Conservation (phyloP, 2,329 filamentous ascomycete genomes). For the Colletotrichum caudatum region DNA sequence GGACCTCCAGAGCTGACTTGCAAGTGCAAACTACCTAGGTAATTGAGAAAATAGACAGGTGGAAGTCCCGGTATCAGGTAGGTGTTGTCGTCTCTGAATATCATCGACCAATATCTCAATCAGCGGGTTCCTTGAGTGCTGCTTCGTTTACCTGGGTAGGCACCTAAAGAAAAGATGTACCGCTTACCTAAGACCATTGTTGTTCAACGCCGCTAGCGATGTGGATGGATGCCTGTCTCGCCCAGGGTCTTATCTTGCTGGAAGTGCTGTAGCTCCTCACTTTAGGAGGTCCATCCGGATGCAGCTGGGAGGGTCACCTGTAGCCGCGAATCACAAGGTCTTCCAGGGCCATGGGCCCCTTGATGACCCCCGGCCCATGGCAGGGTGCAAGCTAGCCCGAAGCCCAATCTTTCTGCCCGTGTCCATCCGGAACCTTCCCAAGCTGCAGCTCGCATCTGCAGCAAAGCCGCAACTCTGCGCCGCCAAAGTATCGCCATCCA, state of each 20-base stretch:
- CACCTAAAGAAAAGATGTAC: too few species aligned
- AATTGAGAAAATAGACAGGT: background rate
- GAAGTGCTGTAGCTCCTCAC: slow-evolving; percentile 1
- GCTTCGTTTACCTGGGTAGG: too few species aligned
- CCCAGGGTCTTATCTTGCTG: slow-evolving; percentile 26
- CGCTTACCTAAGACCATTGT: slow-evolving; percentile 9
- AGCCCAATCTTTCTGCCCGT: slow-evolving; percentile 4
- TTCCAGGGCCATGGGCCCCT: slow-evolving; percentile 22
- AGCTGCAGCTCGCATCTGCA: slow-evolving; percentile 36
- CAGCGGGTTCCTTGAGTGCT: background rate
- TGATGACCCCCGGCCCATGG: background rate
- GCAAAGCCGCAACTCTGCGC: slow-evolving; percentile 45
- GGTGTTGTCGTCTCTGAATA: background rate
- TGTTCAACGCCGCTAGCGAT: slow-evolving; percentile 13
- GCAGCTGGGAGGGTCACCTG: slow-evolving; percentile 20
- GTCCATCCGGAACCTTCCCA: slow-evolving; percentile 27
- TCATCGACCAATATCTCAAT: background rate
- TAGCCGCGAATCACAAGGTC: slow-evolving; percentile 29
- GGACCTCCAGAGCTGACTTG: background rate
- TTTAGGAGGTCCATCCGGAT: slow-evolving; percentile 1
- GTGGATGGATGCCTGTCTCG: slow-evolving; percentile 5
- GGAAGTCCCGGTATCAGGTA: background rate
- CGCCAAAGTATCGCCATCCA: slow-evolving; percentile 23
- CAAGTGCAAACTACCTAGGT: too few species aligned
- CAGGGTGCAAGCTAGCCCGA: background rate